phyloP scores from a whole-genome alignment of 23 red algal species.

The Rhodosorus marinus region DNA sequence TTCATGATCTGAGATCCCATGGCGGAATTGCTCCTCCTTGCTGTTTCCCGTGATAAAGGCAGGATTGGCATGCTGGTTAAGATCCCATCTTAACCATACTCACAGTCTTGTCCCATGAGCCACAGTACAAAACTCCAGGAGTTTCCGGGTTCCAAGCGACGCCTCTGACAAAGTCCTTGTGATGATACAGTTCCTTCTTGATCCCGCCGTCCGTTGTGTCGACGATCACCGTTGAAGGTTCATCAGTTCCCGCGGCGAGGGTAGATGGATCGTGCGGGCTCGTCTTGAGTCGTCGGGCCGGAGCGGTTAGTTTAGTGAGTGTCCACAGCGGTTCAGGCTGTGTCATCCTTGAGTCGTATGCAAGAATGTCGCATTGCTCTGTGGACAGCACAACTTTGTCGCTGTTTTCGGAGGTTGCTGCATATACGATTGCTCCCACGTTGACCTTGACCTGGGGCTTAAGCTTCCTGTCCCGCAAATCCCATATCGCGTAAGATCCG shows the following conservation, averaged over 20 bases:
- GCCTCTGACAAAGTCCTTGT: conserved; percentile 59
- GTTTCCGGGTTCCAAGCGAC: conserved; percentile 44
- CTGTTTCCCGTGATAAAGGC: too few relatives aligned
- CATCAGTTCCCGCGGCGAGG: conserved; percentile 37
- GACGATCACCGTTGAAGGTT: conserved; percentile 33
- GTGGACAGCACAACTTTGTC: conserved; percentile 21
- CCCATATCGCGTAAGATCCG: conserved; percentile 55
- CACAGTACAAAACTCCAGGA: conserved; percentile 22
- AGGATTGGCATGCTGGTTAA: too few relatives aligned
- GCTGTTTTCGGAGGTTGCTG: not conserved
- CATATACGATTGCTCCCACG: not conserved
- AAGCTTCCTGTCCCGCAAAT: conserved; percentile 30
- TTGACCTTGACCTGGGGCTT: not conserved
- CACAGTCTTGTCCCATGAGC: conserved; percentile 62
- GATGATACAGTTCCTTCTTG: conserved; percentile 20
- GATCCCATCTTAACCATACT: conserved; percentile 17
- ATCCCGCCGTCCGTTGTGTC: conserved; percentile 13
- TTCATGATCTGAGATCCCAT: too few relatives aligned
- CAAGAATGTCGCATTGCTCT: conserved; percentile 38
- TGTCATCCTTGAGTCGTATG: conserved; percentile 25
- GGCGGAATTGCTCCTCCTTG: too few relatives aligned
- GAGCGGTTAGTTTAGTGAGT: conserved; percentile 14
- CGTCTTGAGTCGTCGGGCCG: conserved; percentile 13
- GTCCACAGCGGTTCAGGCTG: not conserved
- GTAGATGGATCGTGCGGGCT: conserved; percentile 12